Evolutionary conservation across 371 early-diverging fungal species (phyloP), one percentile per base, ranked within the genome.

Genomic region (Coemansia sp.): DNA sequence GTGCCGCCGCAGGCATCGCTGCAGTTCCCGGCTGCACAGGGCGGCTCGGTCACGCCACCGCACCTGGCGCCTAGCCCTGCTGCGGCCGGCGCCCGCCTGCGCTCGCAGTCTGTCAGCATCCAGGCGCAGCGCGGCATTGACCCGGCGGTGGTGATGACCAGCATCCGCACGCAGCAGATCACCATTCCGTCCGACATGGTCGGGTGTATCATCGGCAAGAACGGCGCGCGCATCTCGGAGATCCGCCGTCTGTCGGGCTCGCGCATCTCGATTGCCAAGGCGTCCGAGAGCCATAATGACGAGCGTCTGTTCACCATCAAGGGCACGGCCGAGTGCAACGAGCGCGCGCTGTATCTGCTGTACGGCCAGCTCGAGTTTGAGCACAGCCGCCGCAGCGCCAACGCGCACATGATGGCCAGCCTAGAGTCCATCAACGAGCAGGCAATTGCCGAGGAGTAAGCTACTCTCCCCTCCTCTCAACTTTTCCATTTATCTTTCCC

Each of bases 201-300:
- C 48, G 96, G 96, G 32, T 90, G 93, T 67, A 90, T 96, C 64
- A 96, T 96, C 67, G 96, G 96, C 67, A 93, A 91, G 78, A 87
- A 84, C 26, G 96, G 96, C 14, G 76, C 85, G 38, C 90, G 90
- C 74, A 95, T 96, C 66, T 90, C 93, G 50, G 94, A 94, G 78
- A 92, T 96, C 62, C 89, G 96, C 58, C 84, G 87, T 45, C 74
- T 87, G 31, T 89, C 91, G 20, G 94, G 94, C 14, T 89, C 93
- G 53, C 84, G 89, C 67, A 91, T 95, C 66, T 88, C 88, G 57
- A 90, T 94, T 76, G 90, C 90, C 56, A 90, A 90, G 77, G 81
- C 83, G 1, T 86, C 89, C 7, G 88, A 89, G 69, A 87, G 89
- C 62, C 88, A 86, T 57, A 74, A 83, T 32, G 88, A 85, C 54